Percentiles rank a stretch among this genome's conserved stretches.
phyloP scores from a whole-genome alignment of 352 stramenopile species.

The Phytophthora pisi region DNA sequence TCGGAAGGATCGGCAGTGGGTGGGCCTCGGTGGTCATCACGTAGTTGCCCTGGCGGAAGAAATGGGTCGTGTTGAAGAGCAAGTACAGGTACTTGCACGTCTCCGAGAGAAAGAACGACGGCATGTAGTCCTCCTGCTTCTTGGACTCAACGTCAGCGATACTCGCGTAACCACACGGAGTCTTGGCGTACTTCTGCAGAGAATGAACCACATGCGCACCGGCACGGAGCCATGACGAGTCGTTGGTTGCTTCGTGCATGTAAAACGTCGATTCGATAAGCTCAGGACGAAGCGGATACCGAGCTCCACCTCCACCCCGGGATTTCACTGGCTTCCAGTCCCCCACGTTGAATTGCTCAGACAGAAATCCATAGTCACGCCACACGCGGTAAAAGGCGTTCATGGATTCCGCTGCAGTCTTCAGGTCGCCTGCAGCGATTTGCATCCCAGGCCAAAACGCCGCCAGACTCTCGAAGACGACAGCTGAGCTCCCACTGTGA shows the following conservation, averaged over 20 bases:
- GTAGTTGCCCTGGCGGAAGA: slow-evolving; percentile 89
- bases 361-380: slow-evolving; percentile 95
- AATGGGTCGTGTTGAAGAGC: slow-evolving; percentile 93
- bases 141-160: slow-evolving; percentile 87
- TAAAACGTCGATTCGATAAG: slow-evolving; percentile 98
- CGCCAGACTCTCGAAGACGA: slow-evolving; percentile 90
- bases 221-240: slow-evolving; percentile 81
- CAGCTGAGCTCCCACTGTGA: slow-evolving; percentile 34
- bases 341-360: slow-evolving; percentile 95
- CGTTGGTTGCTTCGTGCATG: slow-evolving; percentile 91
- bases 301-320: slow-evolving; percentile 41
- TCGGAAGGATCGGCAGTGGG: slow-evolving; percentile 86
- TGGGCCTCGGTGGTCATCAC: slow-evolving; percentile 98
- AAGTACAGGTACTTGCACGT: slow-evolving; percentile 99
- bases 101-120: slow-evolving; percentile 98
- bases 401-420: slow-evolving; percentile 80
- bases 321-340: slow-evolving; percentile 72
- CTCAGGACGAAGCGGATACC: slow-evolving; percentile 97
- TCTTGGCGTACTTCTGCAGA: slow-evolving; percentile 92
- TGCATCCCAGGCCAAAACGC: slow-evolving; percentile 98
- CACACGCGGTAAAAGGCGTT: slow-evolving; percentile 96
- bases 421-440: slow-evolving; percentile 92
- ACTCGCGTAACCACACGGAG: slow-evolving; percentile 93
- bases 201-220: slow-evolving; percentile 83
- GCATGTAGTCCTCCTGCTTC: slow-evolving; percentile 96